phyloP scores from a whole-genome alignment of 2,329 filamentous ascomycete species.

The Xylariaceae sp. region DNA sequence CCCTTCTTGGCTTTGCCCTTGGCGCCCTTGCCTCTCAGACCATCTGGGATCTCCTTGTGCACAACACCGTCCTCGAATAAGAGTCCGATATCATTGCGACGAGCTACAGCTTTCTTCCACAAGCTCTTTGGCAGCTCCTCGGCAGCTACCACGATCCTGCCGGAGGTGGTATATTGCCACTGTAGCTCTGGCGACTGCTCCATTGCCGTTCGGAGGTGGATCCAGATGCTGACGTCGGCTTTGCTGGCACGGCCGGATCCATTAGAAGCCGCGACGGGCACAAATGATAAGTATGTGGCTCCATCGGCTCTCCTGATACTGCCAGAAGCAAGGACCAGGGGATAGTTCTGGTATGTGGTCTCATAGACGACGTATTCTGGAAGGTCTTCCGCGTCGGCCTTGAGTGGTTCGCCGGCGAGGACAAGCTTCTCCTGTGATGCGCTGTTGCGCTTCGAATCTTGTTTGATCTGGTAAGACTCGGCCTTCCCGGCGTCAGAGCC shows the following conservation, averaged over 20 bases:
- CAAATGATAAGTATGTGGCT: conserved; percentile 32
- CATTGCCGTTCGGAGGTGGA: conserved; percentile 37
- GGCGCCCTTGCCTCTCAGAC: conserved; percentile 39
- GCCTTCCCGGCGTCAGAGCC: conserved; percentile 23
- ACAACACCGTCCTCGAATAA: conserved; percentile 43
- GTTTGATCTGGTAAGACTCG: conserved; percentile 37
- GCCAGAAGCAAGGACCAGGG: conserved; percentile 40
- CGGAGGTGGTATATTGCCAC: conserved; percentile 39
- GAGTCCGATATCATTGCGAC: conserved; percentile 40
- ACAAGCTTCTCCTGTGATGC: conserved; percentile 23
- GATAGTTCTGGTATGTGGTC: conserved; percentile 44
- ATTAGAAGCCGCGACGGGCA: conserved; percentile 32
- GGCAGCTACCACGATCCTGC: conserved; percentile 33
- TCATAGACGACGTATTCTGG: conserved; percentile 44
- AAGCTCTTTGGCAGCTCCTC: conserved; percentile 34
- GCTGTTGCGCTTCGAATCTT: conserved; percentile 29
- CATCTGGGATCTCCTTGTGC: conserved; percentile 42
- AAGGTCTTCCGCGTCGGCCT: conserved; percentile 33
- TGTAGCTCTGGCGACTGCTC: conserved; percentile 31
- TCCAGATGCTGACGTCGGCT: conserved; percentile 43
- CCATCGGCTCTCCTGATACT: conserved; percentile 42
- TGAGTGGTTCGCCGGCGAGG: conserved; percentile 32
- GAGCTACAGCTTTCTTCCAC: conserved; percentile 43
- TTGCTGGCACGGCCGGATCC: conserved; percentile 29
- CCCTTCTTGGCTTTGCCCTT: conserved; percentile 42